These are phyloP conservation scores for Pseudogymnoascus sp. DNA, from an alignment of 2,329 filamentous ascomycete genomes.

Conservation along the genomic window DNA sequence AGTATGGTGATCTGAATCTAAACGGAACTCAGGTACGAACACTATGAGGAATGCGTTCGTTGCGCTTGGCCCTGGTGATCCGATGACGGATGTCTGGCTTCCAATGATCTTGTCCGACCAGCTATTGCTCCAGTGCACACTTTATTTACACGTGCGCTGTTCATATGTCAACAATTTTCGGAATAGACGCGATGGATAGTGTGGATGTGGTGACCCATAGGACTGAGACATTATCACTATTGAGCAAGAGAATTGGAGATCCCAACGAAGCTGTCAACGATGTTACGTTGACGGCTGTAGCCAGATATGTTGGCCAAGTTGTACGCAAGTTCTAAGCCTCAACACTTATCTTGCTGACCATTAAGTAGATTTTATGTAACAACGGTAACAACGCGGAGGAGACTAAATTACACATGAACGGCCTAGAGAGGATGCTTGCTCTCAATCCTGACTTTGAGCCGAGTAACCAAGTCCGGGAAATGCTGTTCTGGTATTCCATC, in stretches of 20 bases:
- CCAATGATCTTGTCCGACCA: constrained; percentile 13
- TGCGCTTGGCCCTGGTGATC: constrained; percentile 7
- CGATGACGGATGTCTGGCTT: constrained; percentile 10
- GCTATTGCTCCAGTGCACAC: neutral
- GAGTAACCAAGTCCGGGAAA: neutral
- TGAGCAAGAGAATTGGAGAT: constrained; percentile 3
- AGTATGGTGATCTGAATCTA: neutral
- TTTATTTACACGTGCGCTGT: constrained; percentile 4
- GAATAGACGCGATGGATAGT: constrained; percentile 9
- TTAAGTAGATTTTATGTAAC: neutral
- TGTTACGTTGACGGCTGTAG: constrained; percentile 3
- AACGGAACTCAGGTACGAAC: constrained; percentile 1
- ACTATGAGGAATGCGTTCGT: constrained; percentile 8
- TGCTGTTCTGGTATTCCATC: constrained; percentile 12
- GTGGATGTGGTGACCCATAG: constrained; percentile 9
- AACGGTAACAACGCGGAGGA: neutral
- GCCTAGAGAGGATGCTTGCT: constrained; percentile 10
- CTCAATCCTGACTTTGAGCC: neutral
- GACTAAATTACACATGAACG: constrained; percentile 11
- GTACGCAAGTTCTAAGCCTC: neutral
- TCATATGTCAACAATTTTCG: constrained; percentile 11
- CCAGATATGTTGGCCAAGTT: constrained; percentile 8
- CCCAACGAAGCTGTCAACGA: constrained; percentile 4
- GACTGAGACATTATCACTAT: neutral
- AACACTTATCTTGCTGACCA: neutral